These are phyloP conservation scores for Pseudogymnoascus sp. DNA, from an alignment of 2,329 filamentous ascomycete species.

Conservation along the genomic window DNA sequence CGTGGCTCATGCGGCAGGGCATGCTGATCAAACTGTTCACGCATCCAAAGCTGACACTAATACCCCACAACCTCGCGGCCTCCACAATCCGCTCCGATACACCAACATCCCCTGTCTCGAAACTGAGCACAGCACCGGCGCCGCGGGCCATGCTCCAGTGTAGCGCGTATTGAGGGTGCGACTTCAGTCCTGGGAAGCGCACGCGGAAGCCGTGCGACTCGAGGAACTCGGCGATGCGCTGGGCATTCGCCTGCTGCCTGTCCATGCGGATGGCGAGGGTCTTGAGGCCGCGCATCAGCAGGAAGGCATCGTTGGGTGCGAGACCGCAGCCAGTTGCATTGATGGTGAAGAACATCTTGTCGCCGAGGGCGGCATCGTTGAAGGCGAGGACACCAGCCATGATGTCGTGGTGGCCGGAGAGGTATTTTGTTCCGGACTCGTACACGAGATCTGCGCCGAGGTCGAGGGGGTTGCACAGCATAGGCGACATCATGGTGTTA, in stretches of 20 bases:
- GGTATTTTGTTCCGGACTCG: conserved; percentile 95
- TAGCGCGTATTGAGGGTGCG: conserved; percentile 91
- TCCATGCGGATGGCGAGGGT: conserved; percentile 97
- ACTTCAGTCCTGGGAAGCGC: conserved; percentile 86
- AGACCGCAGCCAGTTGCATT: conserved; percentile 93
- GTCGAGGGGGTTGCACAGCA: conserved; percentile 88
- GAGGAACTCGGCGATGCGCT: conserved; percentile 84
- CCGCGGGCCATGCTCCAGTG: conserved; percentile 95
- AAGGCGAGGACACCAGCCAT: conserved; percentile 96
- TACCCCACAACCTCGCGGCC: conserved; percentile 82
- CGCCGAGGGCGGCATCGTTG: conserved; percentile 72
- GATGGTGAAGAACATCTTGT: conserved; percentile 93
- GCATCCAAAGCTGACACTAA: conserved; percentile 95
- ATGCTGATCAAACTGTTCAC: conserved; percentile 98
- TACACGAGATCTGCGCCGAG: conserved; percentile 94
- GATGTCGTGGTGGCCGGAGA: conserved; percentile 96
- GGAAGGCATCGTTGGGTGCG: conserved; percentile 90
- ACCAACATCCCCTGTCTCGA: conserved; percentile 81
- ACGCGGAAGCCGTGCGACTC: conserved; percentile 89
- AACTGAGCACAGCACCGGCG: conserved; percentile 87
- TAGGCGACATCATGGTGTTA: conserved; percentile 97
- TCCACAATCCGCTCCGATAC: conserved; percentile 92
- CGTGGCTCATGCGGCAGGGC: conserved; percentile 99
- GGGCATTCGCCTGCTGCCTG: conserved; percentile 90
- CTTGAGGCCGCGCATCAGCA: conserved; percentile 92